Evolutionary conservation across 2,329 filamentous ascomycete genomes (phyloP).

Genomic region (Fusarium foetens): DNA sequence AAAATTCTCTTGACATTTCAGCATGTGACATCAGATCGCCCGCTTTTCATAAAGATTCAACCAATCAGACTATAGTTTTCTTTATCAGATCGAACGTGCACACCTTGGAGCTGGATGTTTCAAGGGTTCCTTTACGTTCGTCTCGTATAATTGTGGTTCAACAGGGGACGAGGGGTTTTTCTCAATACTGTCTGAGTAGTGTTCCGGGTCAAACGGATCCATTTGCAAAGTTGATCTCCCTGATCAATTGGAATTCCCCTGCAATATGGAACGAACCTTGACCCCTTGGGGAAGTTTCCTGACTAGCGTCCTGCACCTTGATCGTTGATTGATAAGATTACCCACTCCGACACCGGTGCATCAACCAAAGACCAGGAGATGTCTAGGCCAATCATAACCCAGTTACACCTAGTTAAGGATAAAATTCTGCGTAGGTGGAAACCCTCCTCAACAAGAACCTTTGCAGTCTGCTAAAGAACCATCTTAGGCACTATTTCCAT

Average conservation of each 20-base stretch:
- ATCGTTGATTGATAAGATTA: constrained; percentile 48
- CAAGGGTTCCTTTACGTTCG: constrained; percentile 18
- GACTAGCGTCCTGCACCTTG: constrained; percentile 39
- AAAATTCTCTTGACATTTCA: constrained; percentile 42
- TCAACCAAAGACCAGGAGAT: constrained; percentile 1
- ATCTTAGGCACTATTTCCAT: not conserved
- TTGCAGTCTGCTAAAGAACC: not conserved
- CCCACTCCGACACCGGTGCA: constrained; percentile 10
- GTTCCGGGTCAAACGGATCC: constrained; percentile 6
- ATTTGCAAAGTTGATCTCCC: constrained; percentile 1
- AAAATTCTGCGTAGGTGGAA: not conserved
- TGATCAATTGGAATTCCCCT: constrained; percentile 11
- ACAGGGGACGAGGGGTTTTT: constrained; percentile 11
- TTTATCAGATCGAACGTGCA: constrained; percentile 45
- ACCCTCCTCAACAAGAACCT: not conserved
- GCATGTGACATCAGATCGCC: constrained; percentile 43
- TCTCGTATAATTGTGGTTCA: constrained; percentile 5
- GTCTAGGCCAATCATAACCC: not conserved
- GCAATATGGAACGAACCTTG: constrained; percentile 13
- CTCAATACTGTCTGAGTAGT: constrained; percentile 5
- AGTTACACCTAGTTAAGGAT: not conserved
- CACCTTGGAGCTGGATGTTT: constrained; percentile 1
- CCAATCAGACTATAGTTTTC: constrained; percentile 15
- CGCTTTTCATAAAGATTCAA: not conserved
- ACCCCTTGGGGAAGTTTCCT: not conserved